phyloP scores from a whole-genome alignment of 352 stramenopile genomes.

The Phytophthora sp. region DNA sequence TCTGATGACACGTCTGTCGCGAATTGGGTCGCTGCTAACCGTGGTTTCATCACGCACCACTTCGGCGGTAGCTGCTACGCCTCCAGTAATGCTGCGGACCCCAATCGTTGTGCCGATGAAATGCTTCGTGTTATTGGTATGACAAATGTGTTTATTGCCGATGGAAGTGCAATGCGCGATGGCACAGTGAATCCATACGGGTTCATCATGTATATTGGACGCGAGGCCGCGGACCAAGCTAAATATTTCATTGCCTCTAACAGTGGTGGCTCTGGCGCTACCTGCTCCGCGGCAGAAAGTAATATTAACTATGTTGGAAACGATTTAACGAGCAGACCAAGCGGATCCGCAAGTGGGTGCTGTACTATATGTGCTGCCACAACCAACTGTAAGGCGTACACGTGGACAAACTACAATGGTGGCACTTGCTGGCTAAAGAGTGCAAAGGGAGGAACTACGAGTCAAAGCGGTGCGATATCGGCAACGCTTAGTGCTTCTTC shows the following conservation, averaged over 20 bases:
- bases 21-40: constrained; percentile 52
- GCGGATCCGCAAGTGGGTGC: constrained; percentile 34
- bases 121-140: constrained; percentile 62
- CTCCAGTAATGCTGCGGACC: constrained; percentile 45
- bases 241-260: constrained; percentile 35
- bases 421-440: constrained; percentile 70
- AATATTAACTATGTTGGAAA: constrained; percentile 56
- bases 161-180: constrained; percentile 58
- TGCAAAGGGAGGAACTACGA: constrained; percentile 22
- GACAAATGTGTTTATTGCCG: constrained; percentile 66
- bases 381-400: constrained; percentile 44
- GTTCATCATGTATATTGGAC: constrained; percentile 75
- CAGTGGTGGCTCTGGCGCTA: constrained; percentile 7
- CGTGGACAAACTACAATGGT: constrained; percentile 57
- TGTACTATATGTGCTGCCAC: constrained; percentile 37
- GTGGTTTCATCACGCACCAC: constrained; percentile 54
- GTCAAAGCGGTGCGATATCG: constrained; percentile 16
- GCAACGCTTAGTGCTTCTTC: constrained; percentile 7
- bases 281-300: constrained; percentile 31
- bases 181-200: constrained; percentile 72
- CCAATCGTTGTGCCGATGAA: constrained; percentile 59
- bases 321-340: constrained; percentile 41
- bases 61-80: constrained; percentile 75
- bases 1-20: constrained; percentile 30
- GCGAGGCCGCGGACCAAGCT: constrained; percentile 47